A percentile compares a stretch with the other conserved stretches of the same genome.
phyloP scores from a whole-genome alignment of 2,329 filamentous ascomycete species.

The Pestalotiopsis sp. region DNA sequence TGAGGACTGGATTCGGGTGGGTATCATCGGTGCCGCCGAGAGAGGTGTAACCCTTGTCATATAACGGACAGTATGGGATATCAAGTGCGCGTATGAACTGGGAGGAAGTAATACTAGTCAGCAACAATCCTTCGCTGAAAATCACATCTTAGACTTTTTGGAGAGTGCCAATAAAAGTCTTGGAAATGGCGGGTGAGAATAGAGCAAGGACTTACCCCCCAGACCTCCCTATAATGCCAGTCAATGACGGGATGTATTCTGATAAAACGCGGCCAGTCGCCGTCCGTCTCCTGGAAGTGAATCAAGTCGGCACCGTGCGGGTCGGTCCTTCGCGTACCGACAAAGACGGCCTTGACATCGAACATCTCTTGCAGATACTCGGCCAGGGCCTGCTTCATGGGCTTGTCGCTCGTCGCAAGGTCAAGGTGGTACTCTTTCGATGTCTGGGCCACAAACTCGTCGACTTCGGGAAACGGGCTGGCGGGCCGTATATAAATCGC shows the following conservation, averaged over 20 bases:
- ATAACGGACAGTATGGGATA: conserved; percentile 84
- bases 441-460: conserved; percentile 76
- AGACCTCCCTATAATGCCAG: conserved; percentile 96
- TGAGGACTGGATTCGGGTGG: conserved; percentile 80
- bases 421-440: conserved; percentile 73
- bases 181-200: neutral
- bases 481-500: conserved; percentile 87
- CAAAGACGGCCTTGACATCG: conserved; percentile 76
- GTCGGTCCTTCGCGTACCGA: conserved; percentile 88
- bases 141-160: neutral
- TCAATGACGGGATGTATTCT: conserved; percentile 94
- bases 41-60: conserved; percentile 86
- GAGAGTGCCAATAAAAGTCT: neutral
- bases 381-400: conserved; percentile 82
- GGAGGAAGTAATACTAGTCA: neutral
- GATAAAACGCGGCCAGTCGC: conserved; percentile 90
- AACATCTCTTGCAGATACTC: conserved; percentile 71
- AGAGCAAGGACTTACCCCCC: conserved; percentile 67
- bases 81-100: conserved; percentile 79
- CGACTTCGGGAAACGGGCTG: conserved; percentile 84
- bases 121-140: neutral
- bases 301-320: conserved; percentile 80
- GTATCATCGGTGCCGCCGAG: conserved; percentile 91
- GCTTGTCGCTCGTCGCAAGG: conserved; percentile 71
- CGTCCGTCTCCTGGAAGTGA: conserved; percentile 85